Base-by-base conservation (phyloP, 2,329 filamentous ascomycete species). In the Pochonia chlamydosporia region DNA sequence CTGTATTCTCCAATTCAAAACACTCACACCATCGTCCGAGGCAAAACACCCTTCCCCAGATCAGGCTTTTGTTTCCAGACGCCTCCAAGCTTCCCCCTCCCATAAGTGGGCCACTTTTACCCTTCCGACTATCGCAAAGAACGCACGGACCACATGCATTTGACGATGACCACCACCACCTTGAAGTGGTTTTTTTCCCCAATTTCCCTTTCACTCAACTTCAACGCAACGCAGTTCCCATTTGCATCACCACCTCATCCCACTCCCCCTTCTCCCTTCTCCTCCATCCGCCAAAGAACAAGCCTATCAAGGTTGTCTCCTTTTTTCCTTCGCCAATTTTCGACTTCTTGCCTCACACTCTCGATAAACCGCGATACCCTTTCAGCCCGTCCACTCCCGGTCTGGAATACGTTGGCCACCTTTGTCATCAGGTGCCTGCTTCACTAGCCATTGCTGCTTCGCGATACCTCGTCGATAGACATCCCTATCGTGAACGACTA, bases 91-190 rank as follows among this genome's bases (percentile, higher is more conserved):
- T 14, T 11, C n/a, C n/a, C 41, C 41, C 28, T 18, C 28, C 41
- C 16, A 18, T 5, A 28, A 26, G 16, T 31, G 18, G 30, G 20
- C 35, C 6, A 36, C 18, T 40, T n/a, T n/a, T 48, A 49, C 30
- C 42, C 40, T 47, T 48, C 49, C 52, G 50, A 49, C 37, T 40
- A 33, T 43, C 23, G 46, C 48, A 47, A 40, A 23, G 11, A 11
- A 40, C 40, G 51, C 51, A 53, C 52, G 43, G 51, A 51, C 52
- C 52, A 53, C 20, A 46, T 33, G 39, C 40, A 36, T 42, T 44
- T 52, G 46, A 49, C 49, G 51, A 54, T 53, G 51, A 52, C 50
- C 52, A 50, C 52, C 48, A 33, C 43, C 37, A 31, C 47, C 35
- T 45, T 46, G 14, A 33, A 45, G 24, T 45, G 33, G 36, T 47